Percentiles rank a stretch among this genome's conserved stretches.
These are phyloP conservation scores for Gossypioides kirkii DNA, from an alignment of 345 rosid genomes.

Conservation along the genomic window DNA sequence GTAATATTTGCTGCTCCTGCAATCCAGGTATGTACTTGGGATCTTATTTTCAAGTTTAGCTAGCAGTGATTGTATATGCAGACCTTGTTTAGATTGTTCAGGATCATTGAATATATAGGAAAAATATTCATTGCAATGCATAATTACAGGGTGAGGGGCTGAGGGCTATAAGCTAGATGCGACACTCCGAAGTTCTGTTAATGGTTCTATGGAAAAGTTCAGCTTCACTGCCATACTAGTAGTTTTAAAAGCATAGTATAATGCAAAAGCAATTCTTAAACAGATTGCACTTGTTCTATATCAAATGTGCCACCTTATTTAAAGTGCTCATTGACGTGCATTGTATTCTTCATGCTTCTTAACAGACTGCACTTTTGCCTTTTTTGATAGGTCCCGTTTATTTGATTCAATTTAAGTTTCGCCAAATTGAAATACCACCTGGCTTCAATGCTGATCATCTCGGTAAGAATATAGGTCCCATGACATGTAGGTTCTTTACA, in stretches of 20 bases:
- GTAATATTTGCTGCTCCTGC: conserved; percentile 67
- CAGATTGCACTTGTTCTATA: background rate
- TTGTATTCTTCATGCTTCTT: conserved; percentile 7
- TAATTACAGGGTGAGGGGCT: background rate
- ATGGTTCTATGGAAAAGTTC: background rate
- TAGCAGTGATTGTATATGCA: background rate
- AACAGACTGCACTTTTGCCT: background rate
- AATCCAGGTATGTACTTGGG: conserved; percentile 53
- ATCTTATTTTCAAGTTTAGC: conserved; percentile 2
- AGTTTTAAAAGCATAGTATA: background rate
- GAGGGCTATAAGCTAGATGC: background rate
- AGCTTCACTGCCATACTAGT: background rate
- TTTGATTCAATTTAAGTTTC: conserved; percentile 87
- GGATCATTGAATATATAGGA: background rate
- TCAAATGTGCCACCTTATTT: background rate
- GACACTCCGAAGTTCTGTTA: background rate
- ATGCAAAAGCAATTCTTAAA: background rate
- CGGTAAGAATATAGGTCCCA: conserved; percentile 39
- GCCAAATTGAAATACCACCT: conserved; percentile 90
- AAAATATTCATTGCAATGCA: background rate
- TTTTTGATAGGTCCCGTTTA: conserved; percentile 61
- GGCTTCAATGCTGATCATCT: conserved; percentile 68
- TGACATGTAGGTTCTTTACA: background rate
- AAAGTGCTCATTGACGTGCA: background rate
- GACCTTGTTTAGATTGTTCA: conserved; percentile 4